Conservation (phyloP, 2,329 filamentous ascomycete genomes). For the Calonectria leucothoes region DNA sequence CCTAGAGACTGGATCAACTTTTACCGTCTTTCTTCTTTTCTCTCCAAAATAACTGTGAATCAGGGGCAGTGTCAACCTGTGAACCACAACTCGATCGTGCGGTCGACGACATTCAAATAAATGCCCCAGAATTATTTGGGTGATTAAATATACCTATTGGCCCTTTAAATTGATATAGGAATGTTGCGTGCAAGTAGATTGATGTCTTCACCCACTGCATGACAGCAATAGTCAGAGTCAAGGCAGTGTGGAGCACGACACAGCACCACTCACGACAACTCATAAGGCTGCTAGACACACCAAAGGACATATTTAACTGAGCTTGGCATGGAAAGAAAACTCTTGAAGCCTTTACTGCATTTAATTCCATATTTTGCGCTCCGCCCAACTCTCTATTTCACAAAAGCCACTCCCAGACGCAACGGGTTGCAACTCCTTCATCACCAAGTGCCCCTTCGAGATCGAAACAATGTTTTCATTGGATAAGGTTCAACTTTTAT, state of each 20-base stretch:
- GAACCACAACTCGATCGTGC: too few species aligned
- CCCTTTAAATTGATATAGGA: too few species aligned
- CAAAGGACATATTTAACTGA: not conserved
- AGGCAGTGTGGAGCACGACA: not conserved
- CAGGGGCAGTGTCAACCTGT: too few species aligned
- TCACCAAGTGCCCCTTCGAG: not conserved
- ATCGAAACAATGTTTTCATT: not conserved
- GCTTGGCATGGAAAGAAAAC: not conserved
- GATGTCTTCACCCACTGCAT: not conserved
- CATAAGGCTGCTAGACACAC: not conserved
- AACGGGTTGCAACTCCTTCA: not conserved
- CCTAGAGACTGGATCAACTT: too few species aligned
- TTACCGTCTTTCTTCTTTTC: too few species aligned
- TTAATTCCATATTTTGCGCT: not conserved
- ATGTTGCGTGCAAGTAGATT: not conserved
- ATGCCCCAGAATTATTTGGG: too few species aligned
- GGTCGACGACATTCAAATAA: too few species aligned
- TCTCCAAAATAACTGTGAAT: too few species aligned
- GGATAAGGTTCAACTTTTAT: not conserved
- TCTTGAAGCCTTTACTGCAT: accelerated
- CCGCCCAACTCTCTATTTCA: not conserved
- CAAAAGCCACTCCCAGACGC: not conserved
- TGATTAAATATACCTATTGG: too few species aligned
- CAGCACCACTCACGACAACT: not conserved
- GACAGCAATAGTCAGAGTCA: not conserved